A percentile compares a stretch with the other conserved stretches of the same genome.
These are phyloP conservation scores for Diutina scorzettiae DNA, from an alignment of 1,139 yeast genomes.

Conservation along the genomic window DNA sequence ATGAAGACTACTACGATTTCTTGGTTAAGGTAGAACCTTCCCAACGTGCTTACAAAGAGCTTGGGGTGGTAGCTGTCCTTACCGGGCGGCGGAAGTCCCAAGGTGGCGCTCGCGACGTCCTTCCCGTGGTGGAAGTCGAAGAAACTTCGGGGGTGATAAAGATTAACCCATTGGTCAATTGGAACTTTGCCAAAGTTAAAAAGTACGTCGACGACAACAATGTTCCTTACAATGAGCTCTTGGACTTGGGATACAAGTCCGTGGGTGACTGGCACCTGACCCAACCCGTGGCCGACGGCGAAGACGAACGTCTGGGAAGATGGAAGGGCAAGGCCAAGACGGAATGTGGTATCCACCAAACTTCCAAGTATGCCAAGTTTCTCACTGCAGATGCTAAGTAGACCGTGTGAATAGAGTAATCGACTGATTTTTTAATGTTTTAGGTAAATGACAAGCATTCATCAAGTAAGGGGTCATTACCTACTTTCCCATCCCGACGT, in stretches of 20 bases:
- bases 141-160: slow-evolving; percentile 58
- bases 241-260: slow-evolving; percentile 82
- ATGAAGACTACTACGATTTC: slow-evolving; percentile 75
- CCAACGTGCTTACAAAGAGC: slow-evolving; percentile 66
- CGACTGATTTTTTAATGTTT: too few relatives aligned
- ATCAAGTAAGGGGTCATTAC: too few relatives aligned
- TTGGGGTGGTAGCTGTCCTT: slow-evolving; percentile 67
- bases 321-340: slow-evolving; percentile 93
- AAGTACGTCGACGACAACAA: slow-evolving; percentile 51
- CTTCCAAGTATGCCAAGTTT: slow-evolving; percentile 56
- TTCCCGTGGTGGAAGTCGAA: slow-evolving; percentile 71
- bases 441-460: too few relatives aligned
- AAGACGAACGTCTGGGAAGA: slow-evolving; percentile 91
- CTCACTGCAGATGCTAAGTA: background rate
- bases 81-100: slow-evolving; percentile 90
- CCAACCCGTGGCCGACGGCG: slow-evolving; percentile 78
- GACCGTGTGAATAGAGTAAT: too few relatives aligned
- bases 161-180: slow-evolving; percentile 79
- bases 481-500: too few relatives aligned
- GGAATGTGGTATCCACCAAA: slow-evolving; percentile 91
- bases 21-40: slow-evolving; percentile 90
- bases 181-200: slow-evolving; percentile 69
- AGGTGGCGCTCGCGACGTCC: slow-evolving; percentile 70
- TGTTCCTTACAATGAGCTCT: slow-evolving; percentile 77
- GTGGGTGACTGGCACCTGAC: slow-evolving; percentile 97